Evolutionary conservation across 495 filamentous ascomycete genomes (phyloP).

Genomic region (Filosporella fistucella): DNA sequence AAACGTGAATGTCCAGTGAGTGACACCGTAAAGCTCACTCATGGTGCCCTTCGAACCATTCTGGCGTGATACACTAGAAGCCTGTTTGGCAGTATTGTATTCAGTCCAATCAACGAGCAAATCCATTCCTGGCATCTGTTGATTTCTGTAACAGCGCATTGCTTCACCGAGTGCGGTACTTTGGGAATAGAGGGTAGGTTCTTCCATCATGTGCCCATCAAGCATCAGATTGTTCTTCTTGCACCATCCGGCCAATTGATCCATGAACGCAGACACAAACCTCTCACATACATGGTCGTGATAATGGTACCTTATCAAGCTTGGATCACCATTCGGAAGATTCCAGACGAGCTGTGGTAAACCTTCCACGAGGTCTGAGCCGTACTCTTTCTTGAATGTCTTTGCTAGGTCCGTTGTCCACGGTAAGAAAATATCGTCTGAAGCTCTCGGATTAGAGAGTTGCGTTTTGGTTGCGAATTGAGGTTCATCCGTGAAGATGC

Average conservation of each 20-base stretch:
- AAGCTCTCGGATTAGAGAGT: constrained; percentile 6
- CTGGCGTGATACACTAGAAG: constrained; percentile 21
- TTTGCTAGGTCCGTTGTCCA: constrained; percentile 18
- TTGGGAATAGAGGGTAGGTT: constrained; percentile 20
- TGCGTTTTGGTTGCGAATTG: constrained; percentile 24
- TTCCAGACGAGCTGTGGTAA: constrained; percentile 23
- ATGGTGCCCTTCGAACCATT: constrained; percentile 18
- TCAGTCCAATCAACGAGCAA: constrained; percentile 21
- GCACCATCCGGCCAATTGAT: constrained; percentile 23
- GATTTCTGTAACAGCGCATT: constrained; percentile 24
- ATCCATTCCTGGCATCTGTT: constrained; percentile 24
- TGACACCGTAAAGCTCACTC: constrained; percentile 25
- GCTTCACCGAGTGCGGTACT: constrained; percentile 23
- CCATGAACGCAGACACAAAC: constrained; percentile 22
- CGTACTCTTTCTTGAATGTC: constrained; percentile 9
- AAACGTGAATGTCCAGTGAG: constrained; percentile 25
- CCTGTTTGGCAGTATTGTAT: constrained; percentile 27
- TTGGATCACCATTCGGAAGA: constrained; percentile 15
- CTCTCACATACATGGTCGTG: constrained; percentile 24
- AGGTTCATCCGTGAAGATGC: constrained; percentile 27
- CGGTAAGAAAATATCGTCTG: constrained; percentile 21
- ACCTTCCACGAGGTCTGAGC: constrained; percentile 10
- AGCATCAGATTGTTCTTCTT: constrained; percentile 18
- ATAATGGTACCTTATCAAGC: constrained; percentile 16
- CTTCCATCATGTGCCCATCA: constrained; percentile 28